These are phyloP conservation scores for Platanus orientalis DNA, from an alignment of 164 flowering plant species.

Conservation along the genomic window DNA sequence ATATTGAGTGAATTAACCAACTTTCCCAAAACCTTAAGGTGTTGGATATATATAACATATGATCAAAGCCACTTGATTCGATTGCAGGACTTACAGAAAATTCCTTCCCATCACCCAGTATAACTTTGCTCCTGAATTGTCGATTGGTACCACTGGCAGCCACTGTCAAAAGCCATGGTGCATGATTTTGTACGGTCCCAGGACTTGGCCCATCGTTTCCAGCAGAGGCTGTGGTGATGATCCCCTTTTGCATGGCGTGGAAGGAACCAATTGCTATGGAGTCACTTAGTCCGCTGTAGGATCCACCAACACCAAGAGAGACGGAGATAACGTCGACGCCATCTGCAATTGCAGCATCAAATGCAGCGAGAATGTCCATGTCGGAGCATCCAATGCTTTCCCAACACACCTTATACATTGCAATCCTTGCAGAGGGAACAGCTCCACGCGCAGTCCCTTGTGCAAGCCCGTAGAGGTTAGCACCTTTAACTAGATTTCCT, in stretches of 20 bases:
- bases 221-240: slow-evolving; percentile 58
- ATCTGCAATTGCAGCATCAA: slow-evolving; percentile 73
- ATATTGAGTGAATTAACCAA: too few relatives aligned
- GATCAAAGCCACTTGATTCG: neutral
- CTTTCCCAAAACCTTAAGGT: too few relatives aligned
- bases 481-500: neutral
- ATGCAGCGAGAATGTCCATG: slow-evolving; percentile 68
- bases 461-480: slow-evolving; percentile 25
- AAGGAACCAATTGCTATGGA: slow-evolving; percentile 58
- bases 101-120: slow-evolving; percentile 50
- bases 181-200: slow-evolving; percentile 36
- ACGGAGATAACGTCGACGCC: slow-evolving; percentile 80
- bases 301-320: slow-evolving; percentile 52
- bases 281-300: slow-evolving; percentile 27
- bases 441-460: slow-evolving; percentile 71
- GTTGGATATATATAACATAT: too few relatives aligned
- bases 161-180: slow-evolving; percentile 82
- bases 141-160: slow-evolving; percentile 68
- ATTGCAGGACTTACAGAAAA: slow-evolving; percentile 37
- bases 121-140: slow-evolving; percentile 41
- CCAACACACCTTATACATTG: slow-evolving; percentile 85
- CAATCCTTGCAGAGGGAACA: slow-evolving; percentile 66
- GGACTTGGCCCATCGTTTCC: slow-evolving; percentile 65
- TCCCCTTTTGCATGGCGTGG: slow-evolving; percentile 68
- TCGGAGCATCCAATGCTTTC: slow-evolving; percentile 49